A percentile compares a stretch with the other conserved stretches of the same genome.
These are phyloP conservation scores for Papiliotrema flavescens DNA, from an alignment of 1,284 basidiomycete genomes.

Conservation along the genomic window DNA sequence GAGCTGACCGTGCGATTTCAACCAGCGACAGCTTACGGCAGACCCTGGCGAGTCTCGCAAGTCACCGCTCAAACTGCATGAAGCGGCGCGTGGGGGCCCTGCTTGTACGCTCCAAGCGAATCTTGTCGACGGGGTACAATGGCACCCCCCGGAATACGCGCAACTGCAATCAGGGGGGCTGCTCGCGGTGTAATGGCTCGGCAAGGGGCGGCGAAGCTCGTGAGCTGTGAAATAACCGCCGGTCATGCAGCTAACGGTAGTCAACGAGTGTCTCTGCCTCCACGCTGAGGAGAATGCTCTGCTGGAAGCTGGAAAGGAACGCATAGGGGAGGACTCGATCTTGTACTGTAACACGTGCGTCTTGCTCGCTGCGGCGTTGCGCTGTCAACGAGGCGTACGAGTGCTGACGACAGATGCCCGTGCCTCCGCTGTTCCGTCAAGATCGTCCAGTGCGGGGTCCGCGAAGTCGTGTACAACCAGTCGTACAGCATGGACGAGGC, in stretches of 20 bases:
- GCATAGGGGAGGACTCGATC: conserved; percentile 74
- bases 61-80: conserved; percentile 90
- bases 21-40: conserved; percentile 45
- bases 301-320: conserved; percentile 82
- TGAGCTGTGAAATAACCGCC: conserved; percentile 16
- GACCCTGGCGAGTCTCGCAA: conserved; percentile 84
- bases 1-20: conserved; percentile 21
- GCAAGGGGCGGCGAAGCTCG: conserved; percentile 55
- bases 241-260: conserved; percentile 14
- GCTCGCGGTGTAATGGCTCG: conserved; percentile 69
- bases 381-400: too few relatives aligned
- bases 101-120: conserved; percentile 73
- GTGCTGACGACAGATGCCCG: too few relatives aligned
- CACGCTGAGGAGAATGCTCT: conserved; percentile 99
- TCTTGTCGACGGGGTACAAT: conserved; percentile 97
- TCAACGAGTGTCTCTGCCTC: conserved; percentile 85
- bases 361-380: too few relatives aligned
- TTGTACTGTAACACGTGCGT: conserved; percentile 76
- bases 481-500: conserved; percentile 93
- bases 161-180: conserved; percentile 87
- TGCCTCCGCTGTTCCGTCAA: conserved; percentile 95
- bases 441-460: conserved; percentile 86
- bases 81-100: conserved; percentile 94
- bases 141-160: conserved; percentile 85
- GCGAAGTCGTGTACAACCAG: conserved; percentile 90